Base-by-base conservation (phyloP, 768 basidiomycete species). In the Naematelia aurantialba region DNA sequence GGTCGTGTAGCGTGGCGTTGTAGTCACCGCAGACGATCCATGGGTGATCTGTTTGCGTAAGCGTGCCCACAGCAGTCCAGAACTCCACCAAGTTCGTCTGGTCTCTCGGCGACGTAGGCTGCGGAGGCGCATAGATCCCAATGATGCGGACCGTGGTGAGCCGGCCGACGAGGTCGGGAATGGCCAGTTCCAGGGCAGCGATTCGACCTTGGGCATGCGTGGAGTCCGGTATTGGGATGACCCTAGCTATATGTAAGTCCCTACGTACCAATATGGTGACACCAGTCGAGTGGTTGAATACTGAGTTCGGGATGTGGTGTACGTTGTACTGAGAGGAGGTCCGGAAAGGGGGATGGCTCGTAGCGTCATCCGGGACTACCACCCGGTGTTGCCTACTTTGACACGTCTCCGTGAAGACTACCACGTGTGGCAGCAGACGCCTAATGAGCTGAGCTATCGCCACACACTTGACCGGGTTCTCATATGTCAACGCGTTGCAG, bases 121-220 rank as follows among this genome's bases (percentile, higher is more conserved):
- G n/a, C n/a, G n/a, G n/a, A n/a, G 61, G 61, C 10, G 61, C 58
- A 30, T 63, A 63, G 5, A 55, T 31, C 13, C 52, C 58, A n/a
- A 59, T 59, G 44, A 63, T 22, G 13, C 61, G 4, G 13, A 63
- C 21, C 4, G 24, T 21, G 8, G 2, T 5, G 17, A 26, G 29
- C 4, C 45, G 26, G 22, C 52, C 30, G 19, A 26, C 17, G 14
- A 30, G 17, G 21, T 59, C 52, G 13, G 59, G 59, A 4, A 63
- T 21, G 8, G 19, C 30, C 24, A 63, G 26, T 42, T 63, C 61
- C 4, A 55, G 48, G 21, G 45, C 61, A 22, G n/a, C 17, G 5
- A 59, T 27, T 11, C 61, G 4, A n/a, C 61, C 61, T 3, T n/a
- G 14, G 26, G 11, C 42, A 5, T 30, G 14, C n/a, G n/a, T n/a